A percentile compares a stretch with the other conserved stretches of the same genome.
Conservation (phyloP, 2,329 filamentous ascomycete genomes). For the Alternaria triticina region DNA sequence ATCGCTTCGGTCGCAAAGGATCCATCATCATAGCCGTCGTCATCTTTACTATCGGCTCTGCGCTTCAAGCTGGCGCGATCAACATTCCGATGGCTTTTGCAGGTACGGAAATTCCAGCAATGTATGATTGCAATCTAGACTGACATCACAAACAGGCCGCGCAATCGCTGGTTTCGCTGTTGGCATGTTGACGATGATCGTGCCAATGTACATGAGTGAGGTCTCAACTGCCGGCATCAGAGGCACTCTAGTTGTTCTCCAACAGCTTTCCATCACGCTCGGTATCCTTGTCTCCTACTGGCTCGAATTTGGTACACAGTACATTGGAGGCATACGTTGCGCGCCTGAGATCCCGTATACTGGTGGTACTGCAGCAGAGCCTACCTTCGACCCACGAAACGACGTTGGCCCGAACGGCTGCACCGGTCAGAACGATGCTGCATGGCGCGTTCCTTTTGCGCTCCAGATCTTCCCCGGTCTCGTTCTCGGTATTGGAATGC, state of each 20-base stretch:
- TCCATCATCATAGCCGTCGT: conserved; percentile 28
- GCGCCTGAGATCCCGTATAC: conserved; percentile 56
- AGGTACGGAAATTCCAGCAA: conserved; percentile 2
- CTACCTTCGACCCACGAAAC: conserved; percentile 45
- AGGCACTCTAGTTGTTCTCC: conserved; percentile 29
- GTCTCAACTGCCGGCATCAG: conserved; percentile 25
- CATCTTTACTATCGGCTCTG: conserved; percentile 26
- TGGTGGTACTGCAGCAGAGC: conserved; percentile 49
- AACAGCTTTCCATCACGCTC: conserved; percentile 28
- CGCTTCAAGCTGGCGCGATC: conserved; percentile 26
- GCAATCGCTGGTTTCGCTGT: conserved; percentile 27
- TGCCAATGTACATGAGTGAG: conserved; percentile 33
- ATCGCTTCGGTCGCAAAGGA: conserved; percentile 27
- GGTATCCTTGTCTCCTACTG: conserved; percentile 29
- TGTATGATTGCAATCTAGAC: accelerated
- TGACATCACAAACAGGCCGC: conserved; percentile 10
- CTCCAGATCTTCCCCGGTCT: conserved; percentile 81
- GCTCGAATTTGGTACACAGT: conserved; percentile 30
- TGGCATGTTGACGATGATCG: conserved; percentile 32
- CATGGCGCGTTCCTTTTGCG: conserved; percentile 72
- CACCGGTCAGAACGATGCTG: conserved; percentile 45
- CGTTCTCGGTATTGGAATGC: conserved; percentile 70
- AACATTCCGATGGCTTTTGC: conserved; percentile 25
- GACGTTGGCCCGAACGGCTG: conserved; percentile 28
- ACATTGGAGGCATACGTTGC: conserved; percentile 47